phyloP scores from a whole-genome alignment of 805 yeast genomes.

The Kodamaea hsintzibuensis region DNA sequence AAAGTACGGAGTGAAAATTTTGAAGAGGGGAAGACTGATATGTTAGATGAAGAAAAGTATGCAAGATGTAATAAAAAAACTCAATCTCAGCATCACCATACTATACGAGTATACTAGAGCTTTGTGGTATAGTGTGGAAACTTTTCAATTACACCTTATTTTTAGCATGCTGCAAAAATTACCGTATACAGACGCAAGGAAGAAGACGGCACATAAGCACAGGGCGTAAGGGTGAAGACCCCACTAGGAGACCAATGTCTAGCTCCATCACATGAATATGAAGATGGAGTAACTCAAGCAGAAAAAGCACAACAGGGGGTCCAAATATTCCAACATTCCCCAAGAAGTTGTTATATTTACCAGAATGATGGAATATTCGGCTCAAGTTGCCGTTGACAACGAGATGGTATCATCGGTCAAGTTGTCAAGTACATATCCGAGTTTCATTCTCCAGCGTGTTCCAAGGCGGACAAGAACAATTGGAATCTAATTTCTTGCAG shows the following conservation, averaged over 20 bases:
- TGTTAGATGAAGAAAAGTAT: too few species aligned
- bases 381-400: background rate
- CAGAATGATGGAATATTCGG: background rate
- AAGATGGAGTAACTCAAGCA: background rate
- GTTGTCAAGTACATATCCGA: background rate
- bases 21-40: background rate
- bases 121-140: background rate
- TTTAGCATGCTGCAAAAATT: background rate
- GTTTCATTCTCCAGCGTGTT: background rate
- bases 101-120: background rate
- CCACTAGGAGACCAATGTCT: too few species aligned
- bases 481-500: background rate
- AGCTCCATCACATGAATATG: background rate
- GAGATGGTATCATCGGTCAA: background rate
- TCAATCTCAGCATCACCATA: too few species aligned
- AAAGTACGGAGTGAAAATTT: background rate
- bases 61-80: too few species aligned
- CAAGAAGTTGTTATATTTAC: background rate
- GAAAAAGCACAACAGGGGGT: background rate
- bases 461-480: background rate
- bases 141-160: background rate
- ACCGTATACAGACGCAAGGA: background rate
- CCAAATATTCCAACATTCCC: background rate
- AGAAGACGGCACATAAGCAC: too few species aligned
- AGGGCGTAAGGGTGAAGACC: too few species aligned